These are phyloP conservation scores for Circinella minor DNA, from an alignment of 371 early-diverging fungal species.

Conservation along the genomic window DNA sequence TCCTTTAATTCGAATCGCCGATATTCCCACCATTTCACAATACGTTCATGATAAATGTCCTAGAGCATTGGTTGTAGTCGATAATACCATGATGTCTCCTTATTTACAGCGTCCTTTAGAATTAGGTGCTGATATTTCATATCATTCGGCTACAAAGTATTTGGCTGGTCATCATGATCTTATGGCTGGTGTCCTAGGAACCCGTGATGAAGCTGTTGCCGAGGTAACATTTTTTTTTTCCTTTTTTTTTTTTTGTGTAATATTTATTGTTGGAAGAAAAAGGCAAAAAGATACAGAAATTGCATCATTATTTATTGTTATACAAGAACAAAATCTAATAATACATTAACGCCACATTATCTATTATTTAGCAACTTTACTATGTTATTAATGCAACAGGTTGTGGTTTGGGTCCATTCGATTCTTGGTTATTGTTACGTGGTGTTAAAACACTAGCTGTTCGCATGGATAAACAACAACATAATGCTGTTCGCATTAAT, in stretches of 20 bases:
- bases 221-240: constrained; percentile 52
- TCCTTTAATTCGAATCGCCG: constrained; percentile 85
- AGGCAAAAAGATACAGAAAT: background rate
- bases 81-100: constrained; percentile 95
- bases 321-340: background rate
- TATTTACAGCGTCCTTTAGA: constrained; percentile 86
- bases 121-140: constrained; percentile 87
- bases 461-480: constrained; percentile 87
- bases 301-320: constrained; percentile 11
- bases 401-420: constrained; percentile 86
- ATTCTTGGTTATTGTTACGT: constrained; percentile 85
- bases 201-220: constrained; percentile 69
- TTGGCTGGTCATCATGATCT: constrained; percentile 93
- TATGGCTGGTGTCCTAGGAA: constrained; percentile 89
- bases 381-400: constrained; percentile 94
- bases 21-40: constrained; percentile 75
- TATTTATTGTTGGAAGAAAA: background rate
- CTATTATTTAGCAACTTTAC: constrained; percentile 55
- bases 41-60: constrained; percentile 73
- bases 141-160: constrained; percentile 91
- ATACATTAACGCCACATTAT: background rate
- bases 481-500: constrained; percentile 78
- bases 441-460: constrained; percentile 90
- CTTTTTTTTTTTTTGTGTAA: background rate
- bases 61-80: constrained; percentile 84